These are phyloP conservation scores for Rhododendron mucronatum DNA, from an alignment of 148 eudicot species.

Conservation along the genomic window DNA sequence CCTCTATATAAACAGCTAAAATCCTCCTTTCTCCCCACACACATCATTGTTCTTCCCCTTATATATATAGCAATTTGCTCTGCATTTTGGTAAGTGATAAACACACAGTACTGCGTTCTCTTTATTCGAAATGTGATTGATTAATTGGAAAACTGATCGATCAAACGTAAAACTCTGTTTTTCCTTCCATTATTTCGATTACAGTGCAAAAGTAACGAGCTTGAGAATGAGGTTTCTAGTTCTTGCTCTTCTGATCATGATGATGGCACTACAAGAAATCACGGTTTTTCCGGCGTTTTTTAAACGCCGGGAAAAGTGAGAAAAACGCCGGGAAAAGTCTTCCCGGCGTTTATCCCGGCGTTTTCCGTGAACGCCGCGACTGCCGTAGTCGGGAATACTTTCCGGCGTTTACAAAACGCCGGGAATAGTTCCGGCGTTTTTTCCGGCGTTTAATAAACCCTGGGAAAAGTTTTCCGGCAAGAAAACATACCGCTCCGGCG, in stretches of 20 bases:
- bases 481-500: no score
- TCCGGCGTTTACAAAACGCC: no score
- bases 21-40: neutral
- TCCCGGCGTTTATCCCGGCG: no score
- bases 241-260: neutral
- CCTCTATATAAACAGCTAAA: neutral
- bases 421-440: no score
- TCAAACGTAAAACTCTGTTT: neutral
- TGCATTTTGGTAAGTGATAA: slow-evolving; percentile 1
- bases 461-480: no score
- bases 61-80: neutral
- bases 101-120: neutral
- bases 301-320: no score
- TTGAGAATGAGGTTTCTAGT: slow-evolving; percentile 10
- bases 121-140: neutral
- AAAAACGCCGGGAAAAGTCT: no score
- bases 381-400: no score
- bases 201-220: neutral
- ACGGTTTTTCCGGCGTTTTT: no score
- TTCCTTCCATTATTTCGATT: neutral
- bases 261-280: no score
- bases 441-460: no score
- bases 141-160: neutral
- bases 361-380: no score
- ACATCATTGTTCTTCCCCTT: neutral